phyloP scores from a whole-genome alignment of 768 basidiomycete species.

The Daedaleopsis nitida region DNA sequence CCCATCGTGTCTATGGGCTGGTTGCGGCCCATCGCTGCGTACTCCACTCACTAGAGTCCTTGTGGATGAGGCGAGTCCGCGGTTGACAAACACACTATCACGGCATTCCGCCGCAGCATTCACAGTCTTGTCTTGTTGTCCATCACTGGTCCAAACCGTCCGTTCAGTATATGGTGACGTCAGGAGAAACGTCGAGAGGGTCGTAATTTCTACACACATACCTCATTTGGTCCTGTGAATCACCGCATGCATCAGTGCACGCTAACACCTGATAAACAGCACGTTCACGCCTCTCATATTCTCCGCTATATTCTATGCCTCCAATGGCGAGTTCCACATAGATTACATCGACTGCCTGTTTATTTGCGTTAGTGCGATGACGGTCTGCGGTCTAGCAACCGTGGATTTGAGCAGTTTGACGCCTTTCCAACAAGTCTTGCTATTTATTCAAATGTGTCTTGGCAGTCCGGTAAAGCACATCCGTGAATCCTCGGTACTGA shows the following conservation, averaged over 20 bases:
- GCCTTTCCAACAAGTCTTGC: conserved; percentile 64
- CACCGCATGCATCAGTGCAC: background rate
- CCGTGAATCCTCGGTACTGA: conserved; percentile 29
- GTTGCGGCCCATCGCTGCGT: too few relatives aligned
- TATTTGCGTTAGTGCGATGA: conserved; percentile 76
- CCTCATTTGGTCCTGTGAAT: too few relatives aligned
- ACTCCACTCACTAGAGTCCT: too few relatives aligned
- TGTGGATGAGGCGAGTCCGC: too few relatives aligned
- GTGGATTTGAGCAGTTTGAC: conserved; percentile 71
- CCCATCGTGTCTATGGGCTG: too few relatives aligned
- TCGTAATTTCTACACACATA: too few relatives aligned
- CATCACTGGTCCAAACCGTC: too few relatives aligned
- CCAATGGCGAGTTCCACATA: conserved; percentile 73
- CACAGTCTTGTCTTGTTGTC: too few relatives aligned
- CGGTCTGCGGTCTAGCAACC: conserved; percentile 74
- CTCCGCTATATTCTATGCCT: conserved; percentile 80
- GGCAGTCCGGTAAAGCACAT: conserved; percentile 59
- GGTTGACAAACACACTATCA: too few relatives aligned
- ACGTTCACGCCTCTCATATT: conserved; percentile 78
- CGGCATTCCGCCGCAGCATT: too few relatives aligned
- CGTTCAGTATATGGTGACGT: background rate
- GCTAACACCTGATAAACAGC: conserved; percentile 37
- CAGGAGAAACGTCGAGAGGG: background rate
- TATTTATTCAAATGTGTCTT: conserved; percentile 79
- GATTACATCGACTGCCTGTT: conserved; percentile 79